Conservation (phyloP, 805 yeast genomes). For the Danielia oregonensis region DNA sequence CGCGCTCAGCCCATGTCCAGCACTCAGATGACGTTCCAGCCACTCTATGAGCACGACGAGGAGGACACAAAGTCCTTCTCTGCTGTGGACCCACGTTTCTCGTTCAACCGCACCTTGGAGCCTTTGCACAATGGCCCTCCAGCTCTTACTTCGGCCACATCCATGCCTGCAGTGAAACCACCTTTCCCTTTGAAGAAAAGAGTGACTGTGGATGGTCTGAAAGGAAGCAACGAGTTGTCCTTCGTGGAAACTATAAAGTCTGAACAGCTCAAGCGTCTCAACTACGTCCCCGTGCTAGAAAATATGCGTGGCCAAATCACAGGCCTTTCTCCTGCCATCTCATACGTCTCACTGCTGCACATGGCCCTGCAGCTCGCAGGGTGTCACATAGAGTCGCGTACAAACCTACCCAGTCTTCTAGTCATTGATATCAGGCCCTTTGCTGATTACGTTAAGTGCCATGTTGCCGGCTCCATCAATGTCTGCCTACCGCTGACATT, state of each 20-base stretch:
- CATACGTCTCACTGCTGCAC: constrained; percentile 13
- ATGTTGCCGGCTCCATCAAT: constrained; percentile 61
- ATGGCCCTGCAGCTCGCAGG: constrained; percentile 13
- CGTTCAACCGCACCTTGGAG: constrained; percentile 3
- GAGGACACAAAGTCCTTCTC: constrained; percentile 1
- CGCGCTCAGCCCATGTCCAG: neutral
- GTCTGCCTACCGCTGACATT: constrained; percentile 89
- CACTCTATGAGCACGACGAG: neutral
- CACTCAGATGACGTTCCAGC: neutral
- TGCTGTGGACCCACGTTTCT: constrained; percentile 20
- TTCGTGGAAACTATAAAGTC: constrained; percentile 16
- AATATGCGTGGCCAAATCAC: constrained; percentile 20
- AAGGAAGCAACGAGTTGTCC: constrained; percentile 10
- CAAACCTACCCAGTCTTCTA: constrained; percentile 25
- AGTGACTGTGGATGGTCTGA: constrained; percentile 10
- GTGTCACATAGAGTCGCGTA: constrained; percentile 4
- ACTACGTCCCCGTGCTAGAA: constrained; percentile 16
- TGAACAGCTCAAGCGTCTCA: constrained; percentile 23
- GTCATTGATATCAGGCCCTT: constrained; percentile 79
- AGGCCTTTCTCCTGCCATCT: constrained; percentile 20
- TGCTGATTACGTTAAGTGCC: constrained; percentile 61
- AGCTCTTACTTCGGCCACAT: constrained; percentile 1
- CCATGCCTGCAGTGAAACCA: constrained; percentile 4
- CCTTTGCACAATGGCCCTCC: neutral
- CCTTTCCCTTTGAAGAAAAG: constrained; percentile 4